phyloP scores from a whole-genome alignment of 352 stramenopile genomes.

The Globisporangium mamillatum region DNA sequence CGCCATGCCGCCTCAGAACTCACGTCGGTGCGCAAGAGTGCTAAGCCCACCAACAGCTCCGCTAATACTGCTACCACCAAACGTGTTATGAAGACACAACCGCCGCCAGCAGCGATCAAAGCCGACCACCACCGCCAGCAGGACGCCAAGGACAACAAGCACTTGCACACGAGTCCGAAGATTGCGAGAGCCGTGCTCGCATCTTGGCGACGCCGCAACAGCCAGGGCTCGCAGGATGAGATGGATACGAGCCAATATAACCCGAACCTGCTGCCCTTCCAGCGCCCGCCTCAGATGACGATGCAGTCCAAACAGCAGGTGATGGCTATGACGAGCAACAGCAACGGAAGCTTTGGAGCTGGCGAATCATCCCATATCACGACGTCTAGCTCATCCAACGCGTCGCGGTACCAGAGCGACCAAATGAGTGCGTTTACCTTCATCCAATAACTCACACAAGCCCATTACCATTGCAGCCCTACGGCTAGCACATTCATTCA shows the following conservation, averaged over 20 bases:
- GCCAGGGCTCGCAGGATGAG: constrained; percentile 17
- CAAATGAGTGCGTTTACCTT: constrained; percentile 17
- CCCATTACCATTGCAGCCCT: too few species aligned
- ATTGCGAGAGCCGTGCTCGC: constrained; percentile 35
- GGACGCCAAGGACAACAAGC: background rate
- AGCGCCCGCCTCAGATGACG: constrained; percentile 10
- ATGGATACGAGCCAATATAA: constrained; percentile 12
- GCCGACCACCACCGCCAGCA: constrained; percentile 17
- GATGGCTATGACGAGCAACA: background rate
- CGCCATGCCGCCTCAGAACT: background rate
- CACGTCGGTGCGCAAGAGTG: constrained; percentile 11
- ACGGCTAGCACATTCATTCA: background rate
- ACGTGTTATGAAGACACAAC: constrained; percentile 15
- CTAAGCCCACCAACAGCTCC: background rate
- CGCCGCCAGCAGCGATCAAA: constrained; percentile 17
- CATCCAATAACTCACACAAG: constrained; percentile 2
- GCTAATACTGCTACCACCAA: constrained; percentile 10
- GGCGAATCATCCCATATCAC: constrained; percentile 14
- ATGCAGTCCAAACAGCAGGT: constrained; percentile 12
- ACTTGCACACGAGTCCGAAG: constrained; percentile 35
- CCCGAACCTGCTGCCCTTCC: constrained; percentile 33
- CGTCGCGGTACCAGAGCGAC: constrained; percentile 15
- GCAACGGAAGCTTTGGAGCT: background rate
- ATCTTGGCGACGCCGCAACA: constrained; percentile 38
- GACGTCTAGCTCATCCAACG: constrained; percentile 9